Evolutionary conservation across 2,329 filamentous ascomycete genomes (phyloP).

Genomic region (Periconia sp.): DNA sequence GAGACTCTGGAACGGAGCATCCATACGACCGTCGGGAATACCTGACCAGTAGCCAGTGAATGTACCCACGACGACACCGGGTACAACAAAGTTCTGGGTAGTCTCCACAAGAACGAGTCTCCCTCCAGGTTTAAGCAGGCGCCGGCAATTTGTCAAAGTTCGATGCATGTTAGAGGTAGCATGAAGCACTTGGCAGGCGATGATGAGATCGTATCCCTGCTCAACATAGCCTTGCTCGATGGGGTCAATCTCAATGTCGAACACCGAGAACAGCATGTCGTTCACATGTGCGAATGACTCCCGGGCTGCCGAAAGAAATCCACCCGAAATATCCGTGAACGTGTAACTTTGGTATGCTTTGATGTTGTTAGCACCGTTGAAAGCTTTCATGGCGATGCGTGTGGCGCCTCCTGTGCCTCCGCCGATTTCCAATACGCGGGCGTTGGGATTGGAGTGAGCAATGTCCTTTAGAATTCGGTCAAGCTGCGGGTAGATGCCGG

Average conservation of each 20-base stretch:
- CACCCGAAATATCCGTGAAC: conserved; percentile 17
- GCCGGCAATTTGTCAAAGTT: conserved; percentile 23
- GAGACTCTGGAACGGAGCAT: no score
- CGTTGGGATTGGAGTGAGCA: conserved; percentile 38
- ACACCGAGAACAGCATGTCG: conserved; percentile 3
- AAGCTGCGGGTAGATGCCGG: no score
- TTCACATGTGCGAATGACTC: conserved; percentile 4
- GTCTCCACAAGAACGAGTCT: conserved; percentile 49
- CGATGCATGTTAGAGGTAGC: conserved; percentile 8
- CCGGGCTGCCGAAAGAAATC: conserved; percentile 8
- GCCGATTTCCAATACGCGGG: conserved; percentile 21
- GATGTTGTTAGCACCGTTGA: neutral
- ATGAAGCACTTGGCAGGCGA: conserved; percentile 18
- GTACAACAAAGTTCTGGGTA: no score
- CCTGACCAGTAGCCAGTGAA: no score
- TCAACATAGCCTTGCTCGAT: conserved; percentile 11
- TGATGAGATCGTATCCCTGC: conserved; percentile 18
- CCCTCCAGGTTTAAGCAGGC: conserved; percentile 45
- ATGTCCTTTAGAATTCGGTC: no score
- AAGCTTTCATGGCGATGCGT: neutral
- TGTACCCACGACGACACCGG: no score
- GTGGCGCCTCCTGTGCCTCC: neutral
- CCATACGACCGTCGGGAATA: no score
- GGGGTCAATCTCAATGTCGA: conserved; percentile 20
- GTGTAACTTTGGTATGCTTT: conserved; percentile 16